A percentile compares a stretch with the other conserved stretches of the same genome.
Evolutionary conservation across 2,329 filamentous ascomycete genomes (phyloP).

Genomic region (Diaporthe sp.): DNA sequence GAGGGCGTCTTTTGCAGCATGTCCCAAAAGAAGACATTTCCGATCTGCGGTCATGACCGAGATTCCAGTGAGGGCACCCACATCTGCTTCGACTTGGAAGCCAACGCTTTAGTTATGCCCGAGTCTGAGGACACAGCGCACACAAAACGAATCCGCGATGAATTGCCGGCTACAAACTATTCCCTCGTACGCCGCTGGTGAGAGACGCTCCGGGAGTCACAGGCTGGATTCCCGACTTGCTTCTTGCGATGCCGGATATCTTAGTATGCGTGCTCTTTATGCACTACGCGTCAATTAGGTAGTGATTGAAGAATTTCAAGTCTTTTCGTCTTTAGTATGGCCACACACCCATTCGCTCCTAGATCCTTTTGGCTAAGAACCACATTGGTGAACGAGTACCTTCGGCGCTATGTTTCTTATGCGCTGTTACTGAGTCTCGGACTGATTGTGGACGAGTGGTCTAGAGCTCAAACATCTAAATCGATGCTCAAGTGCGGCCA

Average conservation of each 20-base stretch:
- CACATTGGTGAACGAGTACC: too few relatives aligned
- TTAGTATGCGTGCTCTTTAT: too few relatives aligned
- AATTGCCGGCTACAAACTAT: background rate
- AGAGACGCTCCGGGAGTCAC: background rate
- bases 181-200: background rate
- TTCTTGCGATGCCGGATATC: background rate
- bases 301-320: too few relatives aligned
- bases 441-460: too few relatives aligned
- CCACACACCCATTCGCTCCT: too few relatives aligned
- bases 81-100: background rate
- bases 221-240: background rate
- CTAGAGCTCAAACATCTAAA: too few relatives aligned
- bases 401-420: too few relatives aligned
- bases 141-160: background rate
- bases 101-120: background rate
- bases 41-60: background rate
- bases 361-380: too few relatives aligned
- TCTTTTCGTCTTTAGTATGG: too few relatives aligned
- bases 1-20: slow-evolving; percentile 19
- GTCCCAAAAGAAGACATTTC: slow-evolving; percentile 16
- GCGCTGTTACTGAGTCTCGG: too few relatives aligned
- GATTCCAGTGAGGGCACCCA: background rate
- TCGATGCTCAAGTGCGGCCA: too few relatives aligned
- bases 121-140: background rate
- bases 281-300: too few relatives aligned